phyloP scores from a whole-genome alignment of 768 basidiomycete genomes.

The Leccinum variicolor region DNA sequence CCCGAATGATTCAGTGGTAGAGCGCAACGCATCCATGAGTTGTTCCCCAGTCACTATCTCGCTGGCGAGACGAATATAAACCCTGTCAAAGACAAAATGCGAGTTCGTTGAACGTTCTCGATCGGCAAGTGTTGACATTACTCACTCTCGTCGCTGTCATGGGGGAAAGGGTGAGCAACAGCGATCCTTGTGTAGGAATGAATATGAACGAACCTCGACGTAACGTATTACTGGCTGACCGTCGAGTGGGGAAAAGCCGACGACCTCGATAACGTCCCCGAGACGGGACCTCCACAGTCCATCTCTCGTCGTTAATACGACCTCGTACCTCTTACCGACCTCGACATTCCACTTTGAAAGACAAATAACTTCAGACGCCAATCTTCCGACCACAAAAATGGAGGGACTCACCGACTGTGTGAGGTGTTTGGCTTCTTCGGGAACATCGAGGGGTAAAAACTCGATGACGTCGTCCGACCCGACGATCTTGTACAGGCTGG shows the following conservation, averaged over 20 bases:
- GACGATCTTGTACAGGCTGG: conserved; percentile 21
- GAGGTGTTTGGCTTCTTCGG: conserved; percentile 21
- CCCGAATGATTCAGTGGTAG: conserved; percentile 15
- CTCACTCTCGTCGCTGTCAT: conserved; percentile 21
- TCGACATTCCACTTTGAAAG: conserved; percentile 20
- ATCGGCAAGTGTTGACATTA: neutral
- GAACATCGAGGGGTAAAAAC: conserved; percentile 14
- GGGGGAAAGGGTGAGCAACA: neutral
- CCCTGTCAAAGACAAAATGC: neutral
- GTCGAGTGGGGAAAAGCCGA: conserved; percentile 21
- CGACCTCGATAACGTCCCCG: conserved; percentile 18
- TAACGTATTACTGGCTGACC: conserved; percentile 22
- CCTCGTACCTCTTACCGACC: conserved; percentile 14
- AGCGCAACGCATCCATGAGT: conserved; percentile 13
- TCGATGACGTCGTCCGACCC: conserved; percentile 25
- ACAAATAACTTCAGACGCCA: neutral
- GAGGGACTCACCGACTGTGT: conserved; percentile 13
- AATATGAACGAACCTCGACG: conserved; percentile 15
- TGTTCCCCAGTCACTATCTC: conserved; percentile 23
- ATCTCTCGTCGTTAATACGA: conserved; percentile 25
- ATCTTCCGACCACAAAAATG: neutral
- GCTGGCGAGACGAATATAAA: conserved; percentile 18
- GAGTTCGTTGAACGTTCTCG: neutral
- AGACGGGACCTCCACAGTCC: conserved; percentile 24
- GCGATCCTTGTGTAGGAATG: neutral